Percentiles rank a stretch among this genome's conserved stretches.
These are phyloP conservation scores for Dactylonectria estremocensis DNA, from an alignment of 2,329 filamentous ascomycete species.

Conservation along the genomic window DNA sequence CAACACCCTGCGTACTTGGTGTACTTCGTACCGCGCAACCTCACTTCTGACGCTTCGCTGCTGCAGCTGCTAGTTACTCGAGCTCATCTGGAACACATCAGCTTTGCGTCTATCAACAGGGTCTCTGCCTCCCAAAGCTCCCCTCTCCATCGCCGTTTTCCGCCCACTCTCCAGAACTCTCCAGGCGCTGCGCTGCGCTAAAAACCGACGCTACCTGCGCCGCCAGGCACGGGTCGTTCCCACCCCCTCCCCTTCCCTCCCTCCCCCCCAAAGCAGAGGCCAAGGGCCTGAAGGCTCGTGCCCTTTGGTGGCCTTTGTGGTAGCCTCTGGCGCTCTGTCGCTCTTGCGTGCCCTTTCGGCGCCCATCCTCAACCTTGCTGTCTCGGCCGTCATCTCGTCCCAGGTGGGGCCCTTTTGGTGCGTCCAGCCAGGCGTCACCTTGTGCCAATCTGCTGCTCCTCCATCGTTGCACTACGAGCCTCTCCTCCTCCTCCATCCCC, in stretches of 20 bases:
- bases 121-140: slow-evolving; percentile 21
- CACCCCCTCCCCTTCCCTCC: slow-evolving; percentile 45
- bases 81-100: slow-evolving; percentile 27
- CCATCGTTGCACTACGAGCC: slow-evolving; percentile 51
- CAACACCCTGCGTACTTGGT: slow-evolving; percentile 48
- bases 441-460: slow-evolving; percentile 52
- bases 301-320: slow-evolving; percentile 46
- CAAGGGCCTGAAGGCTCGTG: slow-evolving; percentile 47
- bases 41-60: slow-evolving; percentile 34
- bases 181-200: slow-evolving; percentile 47
- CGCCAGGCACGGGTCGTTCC: slow-evolving; percentile 51
- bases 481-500: slow-evolving; percentile 48
- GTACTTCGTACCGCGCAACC: slow-evolving; percentile 44
- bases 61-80: slow-evolving; percentile 15
- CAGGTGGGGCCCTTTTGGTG: slow-evolving; percentile 52
- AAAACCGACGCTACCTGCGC: slow-evolving; percentile 49
- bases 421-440: slow-evolving; percentile 51
- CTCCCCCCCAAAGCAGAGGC: slow-evolving; percentile 26
- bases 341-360: slow-evolving; percentile 40
- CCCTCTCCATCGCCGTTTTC: slow-evolving; percentile 33
- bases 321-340: slow-evolving; percentile 31
- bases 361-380: slow-evolving; percentile 43
- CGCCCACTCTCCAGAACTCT: slow-evolving; percentile 30
- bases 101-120: slow-evolving; percentile 27
- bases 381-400: slow-evolving; percentile 53